Percentiles rank a stretch among this genome's conserved stretches.
Conservation (phyloP, 108 stramenopile genomes). For the Discostella stelligeroides region DNA sequence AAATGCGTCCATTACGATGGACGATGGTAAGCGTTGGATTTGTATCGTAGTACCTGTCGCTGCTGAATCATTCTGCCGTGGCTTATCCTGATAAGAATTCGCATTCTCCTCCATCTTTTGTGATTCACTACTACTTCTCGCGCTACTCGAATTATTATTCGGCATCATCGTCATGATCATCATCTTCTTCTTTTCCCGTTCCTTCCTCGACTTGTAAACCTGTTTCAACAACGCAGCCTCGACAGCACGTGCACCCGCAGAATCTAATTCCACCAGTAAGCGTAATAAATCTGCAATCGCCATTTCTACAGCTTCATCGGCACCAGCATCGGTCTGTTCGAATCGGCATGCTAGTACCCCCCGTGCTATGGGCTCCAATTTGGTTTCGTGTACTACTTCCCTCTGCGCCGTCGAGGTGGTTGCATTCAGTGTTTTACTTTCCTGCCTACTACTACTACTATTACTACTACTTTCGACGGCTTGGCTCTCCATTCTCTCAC, state of each 20-base stretch:
- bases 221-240: slow-evolving; percentile 38
- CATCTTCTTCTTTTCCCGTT: background rate
- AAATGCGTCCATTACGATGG: slow-evolving; percentile 69
- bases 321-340: slow-evolving; percentile 88
- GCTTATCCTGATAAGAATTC: too few relatives aligned
- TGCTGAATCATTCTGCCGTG: slow-evolving; percentile 3
- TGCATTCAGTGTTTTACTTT: too few relatives aligned
- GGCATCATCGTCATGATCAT: too few relatives aligned
- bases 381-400: slow-evolving; percentile 13
- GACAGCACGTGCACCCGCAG: slow-evolving; percentile 40
- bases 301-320: slow-evolving; percentile 93
- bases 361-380: slow-evolving; percentile 41
- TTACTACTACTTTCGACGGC: background rate
- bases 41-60: slow-evolving; percentile 4
- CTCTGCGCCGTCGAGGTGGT: too few relatives aligned
- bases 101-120: too few relatives aligned
- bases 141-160: too few relatives aligned
- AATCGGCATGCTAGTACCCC: slow-evolving; percentile 82
- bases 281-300: slow-evolving; percentile 84
- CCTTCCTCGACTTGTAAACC: slow-evolving; percentile 1
- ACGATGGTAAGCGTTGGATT: slow-evolving; percentile 31
- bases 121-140: too few relatives aligned
- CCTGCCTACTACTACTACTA: too few relatives aligned
- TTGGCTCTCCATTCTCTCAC: background rate
- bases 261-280: slow-evolving; percentile 60